Conservation (phyloP, 371 early-diverging fungal species). For the Saksenaea oblongispora region DNA sequence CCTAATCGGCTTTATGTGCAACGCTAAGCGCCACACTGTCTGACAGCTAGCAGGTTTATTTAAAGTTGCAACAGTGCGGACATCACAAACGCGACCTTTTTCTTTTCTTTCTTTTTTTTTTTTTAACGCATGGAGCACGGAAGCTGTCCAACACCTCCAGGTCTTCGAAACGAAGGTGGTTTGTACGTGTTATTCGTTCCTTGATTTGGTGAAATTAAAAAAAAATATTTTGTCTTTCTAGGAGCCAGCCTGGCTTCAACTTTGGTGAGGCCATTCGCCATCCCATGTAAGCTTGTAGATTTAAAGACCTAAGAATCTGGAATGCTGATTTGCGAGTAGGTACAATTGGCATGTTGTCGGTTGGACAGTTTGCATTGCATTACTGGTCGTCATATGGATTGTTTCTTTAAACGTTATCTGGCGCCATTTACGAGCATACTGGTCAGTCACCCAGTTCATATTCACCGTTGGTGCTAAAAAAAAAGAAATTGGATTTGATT, state of each 20-base stretch:
- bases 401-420: slow-evolving; percentile 33
- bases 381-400: slow-evolving; percentile 35
- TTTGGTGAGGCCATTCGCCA: slow-evolving; percentile 35
- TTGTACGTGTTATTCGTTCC: slow-evolving; percentile 16
- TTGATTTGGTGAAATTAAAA: slow-evolving; percentile 8
- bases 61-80: neutral
- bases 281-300: slow-evolving; percentile 28
- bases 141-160: slow-evolving; percentile 19
- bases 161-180: slow-evolving; percentile 12
- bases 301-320: neutral
- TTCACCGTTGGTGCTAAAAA: neutral
- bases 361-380: slow-evolving; percentile 40
- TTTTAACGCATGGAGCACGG: neutral
- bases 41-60: neutral
- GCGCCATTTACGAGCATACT: slow-evolving; percentile 42
- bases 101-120: neutral
- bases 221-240: neutral
- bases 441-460: slow-evolving; percentile 18
- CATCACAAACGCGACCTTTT: neutral
- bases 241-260: slow-evolving; percentile 43
- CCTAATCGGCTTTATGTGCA: neutral
- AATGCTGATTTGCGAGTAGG: slow-evolving; percentile 17
- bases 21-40: neutral
- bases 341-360: slow-evolving; percentile 50
- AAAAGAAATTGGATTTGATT: neutral